Conservation (phyloP, 2,329 filamentous ascomycete genomes). For the Paraphaeosphaeria minitans region DNA sequence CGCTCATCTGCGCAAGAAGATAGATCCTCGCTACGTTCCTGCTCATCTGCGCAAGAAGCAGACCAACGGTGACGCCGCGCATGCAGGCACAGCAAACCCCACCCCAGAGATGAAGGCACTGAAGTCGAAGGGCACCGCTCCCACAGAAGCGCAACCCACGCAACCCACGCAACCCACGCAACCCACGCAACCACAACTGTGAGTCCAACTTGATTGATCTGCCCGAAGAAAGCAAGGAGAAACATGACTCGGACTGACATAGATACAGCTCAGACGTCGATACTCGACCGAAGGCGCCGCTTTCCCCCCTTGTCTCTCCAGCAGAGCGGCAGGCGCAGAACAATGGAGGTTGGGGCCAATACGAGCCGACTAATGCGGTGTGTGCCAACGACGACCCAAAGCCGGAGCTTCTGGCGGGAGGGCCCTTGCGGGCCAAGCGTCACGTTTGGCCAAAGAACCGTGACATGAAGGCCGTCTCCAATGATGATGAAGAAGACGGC, state of each 20-base stretch:
- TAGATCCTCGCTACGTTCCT: constrained; percentile 26
- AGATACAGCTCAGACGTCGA: neutral
- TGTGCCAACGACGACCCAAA: constrained; percentile 20
- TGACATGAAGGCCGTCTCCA: constrained; percentile 31
- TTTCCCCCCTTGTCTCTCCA: constrained; percentile 15
- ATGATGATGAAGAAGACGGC: constrained; percentile 27
- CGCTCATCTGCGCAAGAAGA: constrained; percentile 30
- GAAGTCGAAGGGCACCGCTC: neutral
- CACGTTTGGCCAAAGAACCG: constrained; percentile 34
- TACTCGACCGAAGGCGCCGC: constrained; percentile 12
- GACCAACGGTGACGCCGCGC: neutral
- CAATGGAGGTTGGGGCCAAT: neutral
- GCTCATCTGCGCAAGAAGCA: constrained; percentile 31
- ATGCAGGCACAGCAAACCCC: neutral
- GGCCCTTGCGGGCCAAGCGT: constrained; percentile 1
- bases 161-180: too few species aligned
- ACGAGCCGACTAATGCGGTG: neutral
- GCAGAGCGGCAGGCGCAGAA: neutral
- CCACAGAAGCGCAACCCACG: constrained; percentile 6
- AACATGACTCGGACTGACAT: neutral
- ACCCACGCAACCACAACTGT: constrained; percentile 10
- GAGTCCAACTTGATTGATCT: constrained; percentile 11
- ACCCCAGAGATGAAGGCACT: neutral
- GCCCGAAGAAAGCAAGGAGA: neutral
- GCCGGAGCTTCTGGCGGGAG: neutral